Evolutionary conservation across 1,284 basidiomycete genomes (phyloP), one percentile per base, ranked within the genome.

Genomic region (Agaricales sp.): DNA sequence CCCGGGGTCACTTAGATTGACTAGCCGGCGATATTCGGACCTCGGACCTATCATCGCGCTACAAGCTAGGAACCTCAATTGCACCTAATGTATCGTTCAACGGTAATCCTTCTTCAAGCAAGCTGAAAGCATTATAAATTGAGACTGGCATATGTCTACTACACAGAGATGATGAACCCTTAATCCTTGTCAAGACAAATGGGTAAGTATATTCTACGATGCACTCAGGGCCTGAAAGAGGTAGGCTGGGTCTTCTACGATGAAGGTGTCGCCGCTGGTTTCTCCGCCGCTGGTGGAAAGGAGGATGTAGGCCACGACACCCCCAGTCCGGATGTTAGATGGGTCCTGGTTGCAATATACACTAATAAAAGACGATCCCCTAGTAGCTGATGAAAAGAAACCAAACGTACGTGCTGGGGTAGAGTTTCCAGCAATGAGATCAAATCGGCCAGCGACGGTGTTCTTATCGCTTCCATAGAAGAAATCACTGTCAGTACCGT

Each of bases 61-160:
- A 30, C 26, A 14, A 6, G 6, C 26, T 14, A 14, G 14, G 6
- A 30, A 6, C 26, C 26, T 41, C 70, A n/a, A n/a, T 30, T 30
- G 26, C n/a, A n/a, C 6, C 26, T 30, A 6, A 30, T 14, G 26
- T n/a, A n/a, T n/a, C n/a, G n/a, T n/a, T 30, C 14, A 14, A 30
- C 26, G 26, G 26, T 30, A 14, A 30, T 6, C 14, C 6, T 30
- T 30, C 14, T 14, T 14, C n/a, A n/a, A n/a, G 30, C 26, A 30
- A 30, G 26, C 14, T 6, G 26, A 30, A 6, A 30, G 26, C 6
- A 30, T 30, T 14, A 30, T 30, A 6, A 30, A 30, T 6, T 6
- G 14, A 30, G 6, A 6, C 26, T 30, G 14, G 14, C n/a, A n/a
- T n/a, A n/a, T n/a, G n/a, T 30, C 26, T 30, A 30, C 14, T 30